Percentiles rank a stretch among this genome's conserved stretches.
Evolutionary conservation across 177 flowering plant species (phyloP).

Genomic region (Vitis hybrid): DNA sequence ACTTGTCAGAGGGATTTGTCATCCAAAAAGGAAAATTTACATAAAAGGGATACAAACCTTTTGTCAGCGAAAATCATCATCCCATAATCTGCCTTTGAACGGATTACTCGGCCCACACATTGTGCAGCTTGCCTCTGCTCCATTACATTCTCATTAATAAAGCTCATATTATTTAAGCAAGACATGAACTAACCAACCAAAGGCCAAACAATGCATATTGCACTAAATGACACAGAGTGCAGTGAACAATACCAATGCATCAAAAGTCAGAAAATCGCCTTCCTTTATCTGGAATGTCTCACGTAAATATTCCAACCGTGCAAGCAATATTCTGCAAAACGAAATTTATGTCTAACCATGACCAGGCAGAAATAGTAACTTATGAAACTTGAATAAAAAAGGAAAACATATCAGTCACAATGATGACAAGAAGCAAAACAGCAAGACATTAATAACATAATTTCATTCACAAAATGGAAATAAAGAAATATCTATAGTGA

Average conservation of each 20-base stretch:
- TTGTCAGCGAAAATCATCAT: conserved; percentile 99
- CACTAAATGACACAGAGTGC: conserved; percentile 1
- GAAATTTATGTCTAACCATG: not conserved
- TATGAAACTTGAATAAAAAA: not conserved
- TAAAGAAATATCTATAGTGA: not conserved
- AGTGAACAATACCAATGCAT: conserved; percentile 78
- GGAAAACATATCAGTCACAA: not conserved
- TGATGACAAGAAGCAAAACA: not conserved
- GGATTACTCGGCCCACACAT: conserved; percentile 97
- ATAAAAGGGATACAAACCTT: conserved; percentile 44
- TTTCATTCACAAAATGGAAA: not conserved
- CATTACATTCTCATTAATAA: conserved; percentile 15
- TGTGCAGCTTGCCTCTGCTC: conserved; percentile 99
- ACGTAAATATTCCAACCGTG: conserved; percentile 88
- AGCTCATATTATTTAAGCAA: conserved; percentile 2
- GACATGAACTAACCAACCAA: not conserved
- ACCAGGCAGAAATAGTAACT: not conserved
- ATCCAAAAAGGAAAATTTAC: not conserved
- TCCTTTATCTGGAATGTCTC: conserved; percentile 99
- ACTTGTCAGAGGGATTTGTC: not conserved
- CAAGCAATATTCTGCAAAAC: conserved; percentile 77
- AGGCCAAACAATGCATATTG: not conserved
- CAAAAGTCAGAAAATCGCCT: conserved; percentile 96
- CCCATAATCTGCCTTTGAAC: conserved; percentile 98
- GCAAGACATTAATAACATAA: not conserved